Base-by-base conservation (phyloP, 1,284 basidiomycete species). In the Malassezia equina region DNA sequence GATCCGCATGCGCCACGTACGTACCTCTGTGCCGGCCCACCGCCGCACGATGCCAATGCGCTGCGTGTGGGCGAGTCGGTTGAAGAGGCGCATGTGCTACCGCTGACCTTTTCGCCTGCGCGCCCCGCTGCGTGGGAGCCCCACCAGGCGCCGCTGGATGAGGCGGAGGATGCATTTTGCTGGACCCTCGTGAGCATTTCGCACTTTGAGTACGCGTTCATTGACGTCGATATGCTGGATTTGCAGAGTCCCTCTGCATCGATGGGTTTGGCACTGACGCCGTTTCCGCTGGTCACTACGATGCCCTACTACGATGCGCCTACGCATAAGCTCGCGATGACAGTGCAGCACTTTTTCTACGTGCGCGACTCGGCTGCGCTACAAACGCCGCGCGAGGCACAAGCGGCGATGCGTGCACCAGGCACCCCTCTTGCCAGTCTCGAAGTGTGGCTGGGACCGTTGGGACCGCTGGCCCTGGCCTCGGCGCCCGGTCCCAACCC, bases 101-200 rank as follows among this genome's bases (percentile, higher is more conserved):
- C 50, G 8, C 51, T 55, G 24, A 42, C 28, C 9, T 54, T 51
- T 28, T 40, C 47, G 7, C n/a, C 33, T 12, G 17, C 45, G 15
- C 47, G 29, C 11, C 32, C 44, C 25, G n/a, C 31, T 2, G 24
- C 52, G 17, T 47, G 36, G 32, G 31, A n/a, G 5, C 21, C 31
- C 8, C 5, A 17, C 21, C 31, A 36, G 19, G 29, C 36, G 27
- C 80, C 84, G 47, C 83, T 82, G 21, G 88, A 90, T 66, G 86
- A 88, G 74, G 88, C 94, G 12, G 88, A 93, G 69, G 90, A 95
- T 71, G 90, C 88, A 77, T 80, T 91, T 56, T 89, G 88, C 69
- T 95, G 90, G 90, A 90, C 88, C 8, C 90, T 95, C 62, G 88
- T 90, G 59, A 88, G 90, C 46, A 90, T 94, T 51, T 88, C 86